Base-by-base conservation (phyloP, 2,329 filamentous ascomycete species). In the Hortaea werneckii region DNA sequence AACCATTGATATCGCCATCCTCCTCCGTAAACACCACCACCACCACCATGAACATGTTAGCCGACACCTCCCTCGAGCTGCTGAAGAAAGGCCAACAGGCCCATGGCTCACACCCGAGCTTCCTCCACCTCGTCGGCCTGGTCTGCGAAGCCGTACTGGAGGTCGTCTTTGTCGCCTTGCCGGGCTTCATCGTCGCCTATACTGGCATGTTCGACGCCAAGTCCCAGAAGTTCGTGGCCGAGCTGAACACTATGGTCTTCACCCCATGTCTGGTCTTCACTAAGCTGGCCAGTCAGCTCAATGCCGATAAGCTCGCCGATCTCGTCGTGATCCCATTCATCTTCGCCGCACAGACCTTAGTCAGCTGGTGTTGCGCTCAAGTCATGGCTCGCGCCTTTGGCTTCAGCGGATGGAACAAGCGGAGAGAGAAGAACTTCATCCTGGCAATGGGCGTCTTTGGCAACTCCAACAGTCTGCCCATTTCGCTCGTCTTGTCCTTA, bases 221-320 rank as follows among this genome's bases (percentile, higher is more conserved):
- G 43, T 86, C 89, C 65, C 92, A 98, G 66, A 96, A 95, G 67
- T 94, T 98, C 62, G 75, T 95, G 42, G 90, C 92, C 44, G 95
- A 98, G 62, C 75, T 98, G 56, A 98, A 98, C 65, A 88, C 95
- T 48, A 86, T 85, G 71, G 76, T 98, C 37, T 98, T 98, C 67
- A 98, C 92, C 29, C 92, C 92, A 54, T 96, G 92, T 65, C 80
- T 98, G 53, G 88, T 98, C 66, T 98, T 96, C 67, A 95, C 87
- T 11, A 98, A 98, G 67, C 78, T 98, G 35, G 92, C 89, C 5
- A 94, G 88, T 1, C 90, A 98, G 67, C 77, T 98, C 48, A 95
- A 85, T 40, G 85, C 88, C 45, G 84, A 92, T 50, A 95, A 95
- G 67, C 77, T 98, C 43, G 74, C 80, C 51, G 92, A 96, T 47